Percentiles rank a stretch among this genome's conserved stretches.
Evolutionary conservation across 768 basidiomycete genomes (phyloP).

Genomic region (Piloderma croceum): DNA sequence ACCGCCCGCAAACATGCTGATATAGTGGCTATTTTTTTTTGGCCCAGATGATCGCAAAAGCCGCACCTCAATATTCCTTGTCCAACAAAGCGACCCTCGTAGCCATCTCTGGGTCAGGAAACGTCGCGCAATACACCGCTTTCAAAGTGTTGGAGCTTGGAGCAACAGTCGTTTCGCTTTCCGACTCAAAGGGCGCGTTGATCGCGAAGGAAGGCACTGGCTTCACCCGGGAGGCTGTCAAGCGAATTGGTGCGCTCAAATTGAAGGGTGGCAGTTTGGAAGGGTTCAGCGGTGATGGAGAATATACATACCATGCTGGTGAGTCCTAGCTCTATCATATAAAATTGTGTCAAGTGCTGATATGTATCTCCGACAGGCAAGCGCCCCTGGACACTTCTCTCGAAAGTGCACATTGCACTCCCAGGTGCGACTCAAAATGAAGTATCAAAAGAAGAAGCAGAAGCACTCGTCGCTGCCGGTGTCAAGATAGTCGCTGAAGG

Average conservation of each 20-base stretch:
- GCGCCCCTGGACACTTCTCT: slow-evolving; percentile 65
- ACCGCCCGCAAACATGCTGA: neutral
- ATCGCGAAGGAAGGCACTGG: slow-evolving; percentile 45
- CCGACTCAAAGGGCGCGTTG: slow-evolving; percentile 69
- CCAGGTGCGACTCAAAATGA: slow-evolving; percentile 72
- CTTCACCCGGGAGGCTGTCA: slow-evolving; percentile 53
- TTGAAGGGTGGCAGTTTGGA: slow-evolving; percentile 47
- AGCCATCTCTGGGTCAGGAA: slow-evolving; percentile 62
- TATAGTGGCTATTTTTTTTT: neutral
- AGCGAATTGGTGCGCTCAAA: slow-evolving; percentile 48
- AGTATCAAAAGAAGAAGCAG: slow-evolving; percentile 61
- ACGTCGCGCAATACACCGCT: slow-evolving; percentile 73
- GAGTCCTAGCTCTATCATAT: slow-evolving; percentile 2
- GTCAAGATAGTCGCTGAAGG: slow-evolving; percentile 70
- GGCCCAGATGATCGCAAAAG: slow-evolving; percentile 48
- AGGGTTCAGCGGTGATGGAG: slow-evolving; percentile 27
- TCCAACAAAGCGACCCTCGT: slow-evolving; percentile 42
- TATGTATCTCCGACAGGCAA: slow-evolving; percentile 32
- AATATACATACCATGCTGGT: slow-evolving; percentile 48
- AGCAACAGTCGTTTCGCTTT: slow-evolving; percentile 62
- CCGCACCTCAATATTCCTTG: slow-evolving; percentile 53
- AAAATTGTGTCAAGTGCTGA: slow-evolving; percentile 6
- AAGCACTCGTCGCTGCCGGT: slow-evolving; percentile 64
- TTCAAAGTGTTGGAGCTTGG: slow-evolving; percentile 75
- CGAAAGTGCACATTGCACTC: slow-evolving; percentile 60